phyloP scores from a whole-genome alignment of 768 basidiomycete species.

The Amanita polypyramis region DNA sequence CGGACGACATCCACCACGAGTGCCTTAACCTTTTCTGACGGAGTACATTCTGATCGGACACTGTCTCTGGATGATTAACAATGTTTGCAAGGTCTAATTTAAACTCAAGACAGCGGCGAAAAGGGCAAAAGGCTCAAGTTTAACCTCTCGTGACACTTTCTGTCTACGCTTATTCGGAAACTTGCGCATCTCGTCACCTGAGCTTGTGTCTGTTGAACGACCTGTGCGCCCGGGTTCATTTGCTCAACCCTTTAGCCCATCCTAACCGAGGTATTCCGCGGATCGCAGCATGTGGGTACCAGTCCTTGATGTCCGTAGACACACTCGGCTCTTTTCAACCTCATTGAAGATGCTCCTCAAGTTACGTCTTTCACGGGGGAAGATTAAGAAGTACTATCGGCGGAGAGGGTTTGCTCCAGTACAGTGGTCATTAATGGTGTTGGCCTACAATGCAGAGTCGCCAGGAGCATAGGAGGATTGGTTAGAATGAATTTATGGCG shows the following conservation, averaged over 20 bases:
- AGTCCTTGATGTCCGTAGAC: neutral
- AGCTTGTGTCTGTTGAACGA: neutral
- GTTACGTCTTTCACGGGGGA: neutral
- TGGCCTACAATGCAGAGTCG: neutral
- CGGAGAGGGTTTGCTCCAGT: neutral
- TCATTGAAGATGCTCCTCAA: neutral
- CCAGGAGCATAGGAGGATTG: neutral
- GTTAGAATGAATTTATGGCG: neutral
- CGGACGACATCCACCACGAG: too few species aligned
- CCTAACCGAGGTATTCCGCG: conserved; percentile 7
- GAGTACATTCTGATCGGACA: too few species aligned
- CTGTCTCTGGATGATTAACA: neutral
- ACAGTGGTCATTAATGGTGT: neutral
- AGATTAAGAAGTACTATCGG: neutral
- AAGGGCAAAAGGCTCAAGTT: neutral
- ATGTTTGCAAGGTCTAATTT: neutral
- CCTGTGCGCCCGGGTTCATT: neutral
- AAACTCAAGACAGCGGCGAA: neutral
- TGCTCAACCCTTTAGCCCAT: neutral
- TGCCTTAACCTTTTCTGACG: too few species aligned
- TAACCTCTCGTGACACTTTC: conserved; percentile 7
- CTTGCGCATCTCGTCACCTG: neutral
- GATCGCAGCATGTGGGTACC: conserved; percentile 3
- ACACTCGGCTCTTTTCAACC: neutral
- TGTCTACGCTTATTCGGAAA: conserved; percentile 6